Percentiles rank a stretch among this genome's conserved stretches.
Conservation (phyloP, 2,329 filamentous ascomycete genomes). For the Xenosphaeropsis pyriputrescens region DNA sequence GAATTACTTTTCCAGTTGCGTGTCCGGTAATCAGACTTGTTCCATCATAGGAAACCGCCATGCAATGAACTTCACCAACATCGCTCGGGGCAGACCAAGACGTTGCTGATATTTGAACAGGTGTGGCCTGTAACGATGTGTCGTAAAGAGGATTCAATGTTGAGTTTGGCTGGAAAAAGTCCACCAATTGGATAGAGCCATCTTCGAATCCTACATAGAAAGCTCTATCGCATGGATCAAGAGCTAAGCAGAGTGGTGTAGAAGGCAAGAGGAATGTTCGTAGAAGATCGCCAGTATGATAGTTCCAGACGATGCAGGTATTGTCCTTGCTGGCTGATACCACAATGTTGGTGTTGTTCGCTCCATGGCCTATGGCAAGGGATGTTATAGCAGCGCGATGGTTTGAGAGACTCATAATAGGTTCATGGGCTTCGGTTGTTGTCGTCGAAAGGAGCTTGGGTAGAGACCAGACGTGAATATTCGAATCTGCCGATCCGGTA, state of each 20-base stretch:
- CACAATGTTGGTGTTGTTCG: slow-evolving; percentile 64
- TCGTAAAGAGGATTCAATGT: slow-evolving; percentile 20
- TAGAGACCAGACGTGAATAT: slow-evolving; percentile 84
- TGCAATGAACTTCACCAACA: slow-evolving; percentile 44
- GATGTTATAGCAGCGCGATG: slow-evolving; percentile 63
- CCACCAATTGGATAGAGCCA: slow-evolving; percentile 64
- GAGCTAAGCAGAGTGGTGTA: slow-evolving; percentile 53
- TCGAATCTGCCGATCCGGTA: slow-evolving; percentile 73
- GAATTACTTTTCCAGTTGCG: slow-evolving; percentile 58
- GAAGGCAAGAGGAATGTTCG: slow-evolving; percentile 70
- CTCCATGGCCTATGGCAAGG: slow-evolving; percentile 47
- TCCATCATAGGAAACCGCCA: slow-evolving; percentile 71
- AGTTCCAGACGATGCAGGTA: slow-evolving; percentile 88
- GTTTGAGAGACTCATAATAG: slow-evolving; percentile 62
- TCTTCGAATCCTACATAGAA: slow-evolving; percentile 72
- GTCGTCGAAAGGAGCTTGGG: slow-evolving; percentile 52
- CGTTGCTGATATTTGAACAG: slow-evolving; percentile 36
- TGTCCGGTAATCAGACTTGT: slow-evolving; percentile 72
- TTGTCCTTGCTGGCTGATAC: slow-evolving; percentile 76
- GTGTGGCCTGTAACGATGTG: slow-evolving; percentile 37
- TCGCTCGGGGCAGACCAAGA: slow-evolving; percentile 25
- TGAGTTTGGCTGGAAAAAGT: slow-evolving; percentile 46
- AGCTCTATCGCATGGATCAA: slow-evolving; percentile 75
- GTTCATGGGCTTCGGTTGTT: slow-evolving; percentile 43
- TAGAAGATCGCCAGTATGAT: slow-evolving; percentile 60